Evolutionary conservation across 768 basidiomycete genomes (phyloP), one percentile per base, ranked within the genome.

Genomic region (Botryobasidium botryosum): DNA sequence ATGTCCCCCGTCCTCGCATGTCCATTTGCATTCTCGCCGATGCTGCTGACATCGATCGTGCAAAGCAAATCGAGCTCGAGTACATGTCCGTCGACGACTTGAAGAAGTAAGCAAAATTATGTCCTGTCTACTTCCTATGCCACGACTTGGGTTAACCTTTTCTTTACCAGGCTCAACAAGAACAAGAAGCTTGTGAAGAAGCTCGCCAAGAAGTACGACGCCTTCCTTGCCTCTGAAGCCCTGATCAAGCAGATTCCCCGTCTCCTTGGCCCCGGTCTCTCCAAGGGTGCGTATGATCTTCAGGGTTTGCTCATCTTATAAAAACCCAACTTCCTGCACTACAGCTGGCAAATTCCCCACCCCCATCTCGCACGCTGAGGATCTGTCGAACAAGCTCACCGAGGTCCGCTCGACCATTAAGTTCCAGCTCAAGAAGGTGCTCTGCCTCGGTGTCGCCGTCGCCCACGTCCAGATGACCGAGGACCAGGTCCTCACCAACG

Each of bases 181-280:
- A 99, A 97, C 77, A 97, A 99, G 74, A 99, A 99, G 70, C 85
- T 99, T 51, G 94, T 97, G 60, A 99, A 97, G 75, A 94, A 94
- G 71, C 84, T 97, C 55, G 92, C 92, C 54, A 96, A 97, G 74
- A 96, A 96, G 64, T 91, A 96, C 69, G 91, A 99, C 57, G 90
- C 92, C 48, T 99, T 99, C 80, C 69, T 99, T 53, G 76, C 92
- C 28, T 97, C 94, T 47, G 94, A 99, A 64, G 68, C 86, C 50
- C 74, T 99, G 55, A 96, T 99, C 74, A 97, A 94, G 74, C 92
- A 96, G 69, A 97, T 99, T 50, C 94, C 94, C 54, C 92, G 94
- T 91, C 77, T 97, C 43, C 78, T 99, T 50, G 94, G 94, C 49
- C 94, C 94, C 56, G 94, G 94, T 84, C 82, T 99, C 49, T 97